Evolutionary conservation across 208 protist species (phyloP).

Genomic region (Trypanosoma melophagium): DNA sequence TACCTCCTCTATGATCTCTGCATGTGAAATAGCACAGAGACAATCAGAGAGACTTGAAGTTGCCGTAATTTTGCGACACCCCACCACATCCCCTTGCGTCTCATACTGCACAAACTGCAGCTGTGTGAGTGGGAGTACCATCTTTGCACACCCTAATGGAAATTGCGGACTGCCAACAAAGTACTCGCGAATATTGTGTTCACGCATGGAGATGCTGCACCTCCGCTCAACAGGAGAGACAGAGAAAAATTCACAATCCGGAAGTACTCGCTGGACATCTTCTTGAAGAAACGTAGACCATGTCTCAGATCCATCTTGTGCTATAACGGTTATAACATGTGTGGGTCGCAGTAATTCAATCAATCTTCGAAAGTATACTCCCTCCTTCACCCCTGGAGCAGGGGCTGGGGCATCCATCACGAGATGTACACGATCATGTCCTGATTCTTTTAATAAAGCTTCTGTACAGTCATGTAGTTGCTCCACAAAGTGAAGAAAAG

Average conservation of each 20-base stretch:
- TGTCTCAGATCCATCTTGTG: constrained; percentile 39
- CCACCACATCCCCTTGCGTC: constrained; percentile 8
- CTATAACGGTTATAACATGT: constrained; percentile 70
- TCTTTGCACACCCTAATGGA: constrained; percentile 76
- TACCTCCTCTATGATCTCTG: constrained; percentile 73
- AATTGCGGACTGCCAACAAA: constrained; percentile 53
- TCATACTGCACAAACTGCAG: constrained; percentile 51
- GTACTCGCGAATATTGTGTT: constrained; percentile 54
- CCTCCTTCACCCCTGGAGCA: constrained; percentile 46
- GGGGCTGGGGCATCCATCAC: constrained; percentile 77
- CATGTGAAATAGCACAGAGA: constrained; percentile 81
- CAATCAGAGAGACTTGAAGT: constrained; percentile 27
- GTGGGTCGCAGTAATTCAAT: constrained; percentile 68
- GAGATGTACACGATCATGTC: constrained; percentile 32
- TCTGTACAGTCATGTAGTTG: constrained; percentile 62
- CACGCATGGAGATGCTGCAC: constrained; percentile 27
- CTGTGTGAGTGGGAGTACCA: constrained; percentile 49
- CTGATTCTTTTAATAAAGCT: constrained; percentile 27
- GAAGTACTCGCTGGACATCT: constrained; percentile 70
- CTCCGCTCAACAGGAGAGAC: constrained; percentile 30
- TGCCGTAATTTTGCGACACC: constrained; percentile 34
- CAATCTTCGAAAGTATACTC: constrained; percentile 71
- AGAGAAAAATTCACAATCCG: constrained; percentile 67
- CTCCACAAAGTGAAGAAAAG: constrained; percentile 57
- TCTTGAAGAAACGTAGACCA: constrained; percentile 75